Evolutionary conservation across 1,284 basidiomycete species (phyloP), one percentile per base, ranked within the genome.

Genomic region (Schizopora paradoxa): DNA sequence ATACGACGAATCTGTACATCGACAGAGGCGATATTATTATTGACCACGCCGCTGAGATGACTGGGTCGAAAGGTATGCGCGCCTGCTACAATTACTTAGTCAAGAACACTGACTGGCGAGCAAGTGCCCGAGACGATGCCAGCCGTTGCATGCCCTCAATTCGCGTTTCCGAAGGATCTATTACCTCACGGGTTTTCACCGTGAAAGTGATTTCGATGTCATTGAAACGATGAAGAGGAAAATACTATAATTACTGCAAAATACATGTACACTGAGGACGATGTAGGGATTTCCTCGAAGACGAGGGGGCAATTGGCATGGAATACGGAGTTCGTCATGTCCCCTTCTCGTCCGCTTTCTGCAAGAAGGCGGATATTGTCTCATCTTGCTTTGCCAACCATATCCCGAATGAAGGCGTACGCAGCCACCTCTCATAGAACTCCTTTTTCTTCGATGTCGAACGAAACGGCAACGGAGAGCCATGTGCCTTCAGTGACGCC

Each of bases 351-450:
- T n/a, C n/a, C n/a, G 32, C 13, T 16, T 14, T 46, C 28, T 41
- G 44, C n/a, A 51, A 25, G 23, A 43, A 43, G 3, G 42, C 27
- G 26, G 43, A 43, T n/a, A 51, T 47, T 6, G 41, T 28, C 31
- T 77, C 74, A 54, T 88, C 86, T 61, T 88, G 84, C 53, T 71
- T 68, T 13, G 80, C 79, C 23, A 90, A 66, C 86, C 86, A 90
- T 32, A 83, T 54, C 6, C 81, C 86, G 64, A 90, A 90, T 10
- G 79, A 74, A 1, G 82, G 81, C 6, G 77, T 81, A 57, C 78
- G 74, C 41, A 88, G 55, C 80, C 85, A 87, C 41, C 70, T 68
- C 60, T 81, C 76, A 54, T 89, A 89, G 59, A 88, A 90, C 53
- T 82, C 82, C 34, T 65, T 74, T 52, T 78, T 73, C 56, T 78